Base-by-base conservation (phyloP, 2,329 filamentous ascomycete genomes). In the Alternaria infectoria region DNA sequence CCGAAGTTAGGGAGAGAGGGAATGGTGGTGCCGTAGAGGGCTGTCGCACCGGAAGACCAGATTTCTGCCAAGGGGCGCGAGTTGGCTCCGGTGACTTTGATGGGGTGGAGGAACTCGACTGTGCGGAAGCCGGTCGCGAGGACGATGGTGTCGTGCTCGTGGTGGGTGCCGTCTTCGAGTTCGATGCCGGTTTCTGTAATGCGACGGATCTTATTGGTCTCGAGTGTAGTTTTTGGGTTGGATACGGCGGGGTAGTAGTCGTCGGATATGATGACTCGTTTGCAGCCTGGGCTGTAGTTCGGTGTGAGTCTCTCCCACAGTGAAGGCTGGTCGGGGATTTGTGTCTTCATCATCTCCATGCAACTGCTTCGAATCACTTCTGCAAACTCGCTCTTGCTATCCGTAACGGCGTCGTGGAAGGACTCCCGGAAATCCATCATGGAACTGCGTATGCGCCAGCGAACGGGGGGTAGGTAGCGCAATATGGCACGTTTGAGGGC, bases 121-220 rank as follows among this genome's bases (percentile, higher is more conserved):
- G 87, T 85, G 23, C 83, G 81, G 79, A 89, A 89, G 0, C 87
- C 87, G 0, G 87, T 89, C 0, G 87, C 87, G 8, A 86, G 81
- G 23, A 89, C 78, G 13, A 89, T 81, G 17, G 88, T 74, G 69
- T 89, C 87, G 69, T 85, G 85, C 19, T 85, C 81, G 46, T 82
- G 74, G n/a, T 80, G 80, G 2, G 61, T 66, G 3, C 78, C 82
- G 2, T 78, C 80, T 0, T 75, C 64, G 17, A 86, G 81, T 23
- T 83, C 77, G 54, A 89, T 82, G 0, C 85, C 84, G 0, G 74
- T 81, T 5, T 77, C 77, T 0, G 82, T 83, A 52, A 88, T 83
- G 6, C 76, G 73, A 12, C 79, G 70, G 62, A 89, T 88, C 0
- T 72, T 71, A 4, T 78, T 69, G 0, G 86, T 88, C 67, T 88